Base-by-base conservation (phyloP, 306 rosid genomes). In the Quercus wislizeni region DNA sequence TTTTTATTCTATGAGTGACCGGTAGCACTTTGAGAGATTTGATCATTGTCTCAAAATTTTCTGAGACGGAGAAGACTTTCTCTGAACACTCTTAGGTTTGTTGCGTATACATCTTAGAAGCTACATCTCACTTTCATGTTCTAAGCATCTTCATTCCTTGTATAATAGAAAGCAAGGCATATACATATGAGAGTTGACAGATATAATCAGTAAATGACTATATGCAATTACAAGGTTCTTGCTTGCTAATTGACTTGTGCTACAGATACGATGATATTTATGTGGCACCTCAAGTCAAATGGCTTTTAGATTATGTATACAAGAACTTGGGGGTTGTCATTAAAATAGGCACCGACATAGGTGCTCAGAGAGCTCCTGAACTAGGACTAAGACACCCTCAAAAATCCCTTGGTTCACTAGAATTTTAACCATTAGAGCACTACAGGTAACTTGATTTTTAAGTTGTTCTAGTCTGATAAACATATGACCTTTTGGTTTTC, bases 361-460 rank as follows among this genome's bases (percentile, higher is more conserved):
- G 85, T 84, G 93, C 95, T 74, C 82, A 86, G 35, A 89, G 10
- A 78, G 87, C 89, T 70, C 85, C 86, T 69, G 95, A 91, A 65
- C 86, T 82, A 80, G 97, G 91, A 90, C 83, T 92, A 28, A 87
- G 70, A 76, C 87, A 93, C 73, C 95, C 92, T 56, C 89, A 87
- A 79, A 91, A 94, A 80, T 87, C 97, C 81, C 83, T 84, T 27
- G 91, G 99, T 78, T 15, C 77, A 52, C 67, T 94, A 93, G 89
- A 86, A 88, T 94, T 83, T 93, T 91, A 57, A 87, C 87, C 28
- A 91, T 87, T 74, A 85, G 97, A 86, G 97, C 92, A 74, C 87
- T 94, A 74, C 97, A 91, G 99, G 97, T 92, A 84, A 85, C 79
- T 74, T 27, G 14, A 46, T 46, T 9, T 46, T 46, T 46, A 14